Base-by-base conservation (phyloP, 768 basidiomycete species). In the Kwoniella pini region DNA sequence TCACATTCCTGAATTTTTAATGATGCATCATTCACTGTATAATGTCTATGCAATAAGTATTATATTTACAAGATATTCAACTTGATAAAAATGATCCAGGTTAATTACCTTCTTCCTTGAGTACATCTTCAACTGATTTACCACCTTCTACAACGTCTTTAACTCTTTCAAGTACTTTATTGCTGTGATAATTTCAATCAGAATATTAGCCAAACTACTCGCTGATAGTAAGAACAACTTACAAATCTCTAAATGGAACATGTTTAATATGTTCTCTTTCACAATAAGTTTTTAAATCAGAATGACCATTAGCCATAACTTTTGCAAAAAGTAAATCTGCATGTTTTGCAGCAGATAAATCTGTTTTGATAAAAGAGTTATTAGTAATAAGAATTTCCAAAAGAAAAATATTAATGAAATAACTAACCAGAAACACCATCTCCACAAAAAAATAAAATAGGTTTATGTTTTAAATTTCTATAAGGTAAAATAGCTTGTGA, bases 321-420 rank as follows among this genome's bases (percentile, higher is more conserved):
- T 97, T 98, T 64, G 94, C 92, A 74, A 98, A 97, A n/a, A 99
- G 83, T 19, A 93, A 80, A 77, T 98, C 93, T 17, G 96, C 92
- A 69, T 94, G 90, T 58, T 82, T 83, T 0, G 96, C 96, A 2
- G 96, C 95, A 9, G 90, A 93, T 79, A 96, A 84, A 77, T 96
- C 93, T 90, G 75, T 21, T 2, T n/a, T 31, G 42, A 15, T 0
- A 21, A 5, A 54, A 1, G 15, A 36, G n/a, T n/a, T n/a, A n/a
- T n/a, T n/a, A n/a, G n/a, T n/a, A n/a, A n/a, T n/a, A n/a, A n/a
- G n/a, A n/a, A n/a, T n/a, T n/a, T n/a, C n/a, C n/a, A n/a, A n/a
- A n/a, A 17, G 40, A 42, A 11, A 19, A 19, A 42, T 13, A 11
- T 7, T 9, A 30, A 28, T 11, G 12, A 22, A 27, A 13, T 22